A percentile compares a stretch with the other conserved stretches of the same genome.
These are phyloP conservation scores for Pleurotus pulmonarius DNA, from an alignment of 768 basidiomycete genomes.

Conservation along the genomic window DNA sequence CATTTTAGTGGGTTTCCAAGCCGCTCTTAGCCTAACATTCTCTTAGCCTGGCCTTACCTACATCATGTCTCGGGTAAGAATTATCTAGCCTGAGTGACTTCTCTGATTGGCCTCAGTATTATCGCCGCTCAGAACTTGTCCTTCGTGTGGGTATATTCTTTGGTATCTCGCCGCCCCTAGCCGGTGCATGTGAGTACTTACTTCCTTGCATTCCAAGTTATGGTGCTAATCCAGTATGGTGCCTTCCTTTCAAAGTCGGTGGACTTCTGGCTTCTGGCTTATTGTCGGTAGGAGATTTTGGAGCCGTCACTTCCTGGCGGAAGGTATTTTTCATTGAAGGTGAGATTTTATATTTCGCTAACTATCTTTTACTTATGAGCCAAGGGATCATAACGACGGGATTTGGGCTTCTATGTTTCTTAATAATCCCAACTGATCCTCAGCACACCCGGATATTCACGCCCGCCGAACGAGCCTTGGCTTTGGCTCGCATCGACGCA, in stretches of 20 bases:
- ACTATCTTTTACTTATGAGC: background rate
- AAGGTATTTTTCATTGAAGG: slow-evolving; percentile 44
- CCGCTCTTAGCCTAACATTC: background rate
- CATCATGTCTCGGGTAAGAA: slow-evolving; percentile 30
- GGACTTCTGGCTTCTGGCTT: slow-evolving; percentile 36
- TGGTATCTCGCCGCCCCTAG: slow-evolving; percentile 27
- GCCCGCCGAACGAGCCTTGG: slow-evolving; percentile 28
- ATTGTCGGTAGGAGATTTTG: slow-evolving; percentile 24
- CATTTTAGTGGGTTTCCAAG: background rate
- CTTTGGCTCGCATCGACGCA: slow-evolving; percentile 30
- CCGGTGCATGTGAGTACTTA: slow-evolving; percentile 32
- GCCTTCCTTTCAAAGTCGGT: slow-evolving; percentile 20
- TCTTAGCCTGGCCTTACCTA: slow-evolving; percentile 35
- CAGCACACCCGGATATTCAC: slow-evolving; percentile 28
- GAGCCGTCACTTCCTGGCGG: slow-evolving; percentile 28
- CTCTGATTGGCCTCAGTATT: slow-evolving; percentile 21
- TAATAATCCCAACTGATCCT: slow-evolving; percentile 33
- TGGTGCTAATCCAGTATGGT: background rate
- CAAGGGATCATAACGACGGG: slow-evolving; percentile 33
- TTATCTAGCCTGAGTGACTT: background rate
- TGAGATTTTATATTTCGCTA: slow-evolving; percentile 4
- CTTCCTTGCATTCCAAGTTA: background rate
- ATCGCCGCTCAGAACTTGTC: slow-evolving; percentile 32
- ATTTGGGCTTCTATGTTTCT: slow-evolving; percentile 29
- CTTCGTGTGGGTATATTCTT: slow-evolving; percentile 33